phyloP scores from a whole-genome alignment of 1,139 yeast genomes.

The Candida smagusa region DNA sequence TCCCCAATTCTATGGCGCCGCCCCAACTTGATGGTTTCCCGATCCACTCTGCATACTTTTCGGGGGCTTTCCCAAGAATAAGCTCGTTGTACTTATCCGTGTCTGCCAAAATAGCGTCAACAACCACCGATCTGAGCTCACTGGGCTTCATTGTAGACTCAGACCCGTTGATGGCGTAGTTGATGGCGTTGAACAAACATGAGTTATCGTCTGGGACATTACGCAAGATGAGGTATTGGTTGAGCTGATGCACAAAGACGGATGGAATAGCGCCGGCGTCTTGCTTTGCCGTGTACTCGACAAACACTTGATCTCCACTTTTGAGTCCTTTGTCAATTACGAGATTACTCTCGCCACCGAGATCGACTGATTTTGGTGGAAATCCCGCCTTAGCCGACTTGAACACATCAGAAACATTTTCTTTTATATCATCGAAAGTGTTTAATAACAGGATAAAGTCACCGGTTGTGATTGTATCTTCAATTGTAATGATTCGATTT shows the following conservation, averaged over 20 bases:
- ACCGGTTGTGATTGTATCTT: constrained; percentile 8
- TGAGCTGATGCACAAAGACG: constrained; percentile 18
- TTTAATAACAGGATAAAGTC: constrained; percentile 19
- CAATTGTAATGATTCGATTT: constrained; percentile 15
- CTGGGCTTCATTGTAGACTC: constrained; percentile 25
- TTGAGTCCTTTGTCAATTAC: constrained; percentile 43
- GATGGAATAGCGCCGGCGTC: constrained; percentile 24
- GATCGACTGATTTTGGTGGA: constrained; percentile 52
- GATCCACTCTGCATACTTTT: constrained; percentile 63
- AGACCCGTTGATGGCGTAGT: constrained; percentile 47
- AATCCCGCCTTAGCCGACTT: constrained; percentile 48
- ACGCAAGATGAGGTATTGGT: constrained; percentile 43
- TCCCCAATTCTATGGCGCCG: constrained; percentile 77
- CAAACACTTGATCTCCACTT: constrained; percentile 56
- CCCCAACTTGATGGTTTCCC: constrained; percentile 69
- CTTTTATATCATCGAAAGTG: constrained; percentile 13
- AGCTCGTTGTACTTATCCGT: constrained; percentile 52
- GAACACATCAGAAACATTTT: constrained; percentile 10
- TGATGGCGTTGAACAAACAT: constrained; percentile 69
- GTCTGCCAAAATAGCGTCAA: constrained; percentile 40
- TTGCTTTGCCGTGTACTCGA: constrained; percentile 22
- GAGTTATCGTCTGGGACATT: constrained; percentile 79
- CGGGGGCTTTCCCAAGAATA: constrained; percentile 52
- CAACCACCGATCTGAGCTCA: constrained; percentile 48
- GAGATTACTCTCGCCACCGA: constrained; percentile 15